Base-by-base conservation (phyloP, 345 rosid species). In the Hypericum androsaemum region DNA sequence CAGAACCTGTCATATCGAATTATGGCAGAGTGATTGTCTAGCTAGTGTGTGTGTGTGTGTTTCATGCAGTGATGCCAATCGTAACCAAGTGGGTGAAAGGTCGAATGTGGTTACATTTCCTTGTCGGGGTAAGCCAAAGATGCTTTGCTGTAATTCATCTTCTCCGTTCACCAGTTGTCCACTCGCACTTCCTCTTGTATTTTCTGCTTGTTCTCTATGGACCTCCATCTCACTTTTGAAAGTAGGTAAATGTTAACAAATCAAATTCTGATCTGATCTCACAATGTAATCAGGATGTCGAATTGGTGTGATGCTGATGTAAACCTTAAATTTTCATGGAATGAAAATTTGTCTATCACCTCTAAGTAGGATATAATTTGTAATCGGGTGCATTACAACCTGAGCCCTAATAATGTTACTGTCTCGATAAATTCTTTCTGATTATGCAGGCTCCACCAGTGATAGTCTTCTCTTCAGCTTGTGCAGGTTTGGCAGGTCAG, bases 41-140 rank as follows among this genome's bases (percentile, higher is more conserved):
- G 41, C 10, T 50, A 46, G 39, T 41, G 41, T 42, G n/a, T 42
- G 13, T 64, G 7, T 62, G 7, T 62, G 52, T 11, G 2, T 5
- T 56, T 15, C 36, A 47, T 64, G 78, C 80, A 90, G 96, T 78
- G 57, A 90, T 87, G 84, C 94, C 96, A 39, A 13, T 80, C 51
- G 95, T 90, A 46, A 75, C 71, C 57, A 82, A 72, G 64, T 72
- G 80, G 64, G 70, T 90, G 40, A 90, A 82, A 74, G 98, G 92
- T 53, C 98, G 95, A 22, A 84, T 87, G 84, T 87, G 96, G 96
- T 62, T 87, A 59, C 98, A 90, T 77, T 90, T 90, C 74, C 77
- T 90, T 39, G 67, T 90, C 66, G 95, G 96, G 58, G 95, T 84
- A 84, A 82, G 98, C 66, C 52, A 59, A 53, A 35, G 8, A 10